Evolutionary conservation across 371 early-diverging fungal species (phyloP), one percentile per base, ranked within the genome.

Genomic region (Coemansia sp.): DNA sequence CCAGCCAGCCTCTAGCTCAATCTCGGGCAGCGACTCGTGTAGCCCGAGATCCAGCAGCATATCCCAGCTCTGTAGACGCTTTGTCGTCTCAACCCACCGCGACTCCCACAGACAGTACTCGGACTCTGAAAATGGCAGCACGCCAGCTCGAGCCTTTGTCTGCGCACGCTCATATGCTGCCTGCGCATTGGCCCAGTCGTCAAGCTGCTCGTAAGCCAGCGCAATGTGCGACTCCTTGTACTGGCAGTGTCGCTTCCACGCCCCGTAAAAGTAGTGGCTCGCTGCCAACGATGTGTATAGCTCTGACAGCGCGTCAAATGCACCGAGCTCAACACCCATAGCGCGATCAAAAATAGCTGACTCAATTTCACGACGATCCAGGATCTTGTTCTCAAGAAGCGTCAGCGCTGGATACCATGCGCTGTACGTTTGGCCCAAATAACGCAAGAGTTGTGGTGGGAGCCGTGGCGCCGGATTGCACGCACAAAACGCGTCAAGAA

Each of bases 61-160:
- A 67, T 99, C 99, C 99, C 99, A 99, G 73, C 96, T 97, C 82
- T 99, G 99, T 40, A 99, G 81, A 58, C 92, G 88, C 71, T 95
- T 87, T 0, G 98, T 91, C 65, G 96, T 94, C 15, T 81, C 78
- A 21, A 98, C 88, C 94, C 99, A 99, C 69, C 94, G 95, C 55
- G 96, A 92, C 81, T 99, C 98, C 99, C 99, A 99, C 6, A 98
- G 79, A 57, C 87, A 86, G 71, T 96, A 99, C 76, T 99, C 99
- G 1, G 95, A 86, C 78, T 99, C 99, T n/a, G 92, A 89, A 72
- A 96, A 96, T 2, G 94, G 92, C 53, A 96, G 75, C 2, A 87
- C 86, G 0, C 94, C 94, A 3, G 89, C 90, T 6, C 95, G 84
- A 1, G 96, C 97, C 78, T 95, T 96, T 63, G 84, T 86, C 66